A percentile compares a stretch with the other conserved stretches of the same genome.
These are phyloP conservation scores for Xerophyta viscosa DNA, from an alignment of 106 monocot genomes.

Conservation along the genomic window DNA sequence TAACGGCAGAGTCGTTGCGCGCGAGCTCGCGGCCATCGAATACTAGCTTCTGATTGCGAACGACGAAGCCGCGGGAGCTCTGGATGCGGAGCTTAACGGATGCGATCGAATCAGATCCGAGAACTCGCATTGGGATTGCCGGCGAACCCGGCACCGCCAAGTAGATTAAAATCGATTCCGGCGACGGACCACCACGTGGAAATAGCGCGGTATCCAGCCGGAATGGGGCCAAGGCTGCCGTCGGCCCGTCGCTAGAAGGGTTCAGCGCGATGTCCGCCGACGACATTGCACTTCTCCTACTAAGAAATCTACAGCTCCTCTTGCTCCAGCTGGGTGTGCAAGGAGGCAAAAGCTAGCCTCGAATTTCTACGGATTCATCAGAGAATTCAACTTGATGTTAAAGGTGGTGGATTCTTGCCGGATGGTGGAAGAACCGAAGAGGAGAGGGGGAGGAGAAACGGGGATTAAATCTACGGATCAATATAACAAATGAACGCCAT, in stretches of 20 bases:
- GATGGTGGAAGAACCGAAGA: no score
- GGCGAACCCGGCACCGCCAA: conserved; percentile 33
- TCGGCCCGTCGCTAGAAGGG: background rate
- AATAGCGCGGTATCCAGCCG: background rate
- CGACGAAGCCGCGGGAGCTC: conserved; percentile 31
- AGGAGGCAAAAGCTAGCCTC: no score
- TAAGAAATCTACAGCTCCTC: no score
- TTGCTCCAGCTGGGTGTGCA: no score
- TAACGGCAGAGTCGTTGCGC: conserved; percentile 29
- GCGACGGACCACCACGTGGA: background rate
- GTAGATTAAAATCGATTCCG: conserved; percentile 40
- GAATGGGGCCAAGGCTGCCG: conserved; percentile 4
- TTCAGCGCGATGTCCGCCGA: background rate
- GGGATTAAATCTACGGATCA: no score
- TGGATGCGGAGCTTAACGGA: conserved; percentile 58
- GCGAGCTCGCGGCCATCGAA: conserved; percentile 48
- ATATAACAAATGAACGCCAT: no score
- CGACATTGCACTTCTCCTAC: background rate
- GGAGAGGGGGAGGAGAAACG: no score
- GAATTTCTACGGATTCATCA: no score
- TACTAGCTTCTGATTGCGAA: conserved; percentile 42
- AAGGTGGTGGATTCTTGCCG: no score
- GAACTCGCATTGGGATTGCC: conserved; percentile 38
- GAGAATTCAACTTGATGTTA: no score
- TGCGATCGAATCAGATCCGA: conserved; percentile 48